Evolutionary conservation across 139 green algal genomes (phyloP).

Genomic region (Penium margaritaceum): DNA sequence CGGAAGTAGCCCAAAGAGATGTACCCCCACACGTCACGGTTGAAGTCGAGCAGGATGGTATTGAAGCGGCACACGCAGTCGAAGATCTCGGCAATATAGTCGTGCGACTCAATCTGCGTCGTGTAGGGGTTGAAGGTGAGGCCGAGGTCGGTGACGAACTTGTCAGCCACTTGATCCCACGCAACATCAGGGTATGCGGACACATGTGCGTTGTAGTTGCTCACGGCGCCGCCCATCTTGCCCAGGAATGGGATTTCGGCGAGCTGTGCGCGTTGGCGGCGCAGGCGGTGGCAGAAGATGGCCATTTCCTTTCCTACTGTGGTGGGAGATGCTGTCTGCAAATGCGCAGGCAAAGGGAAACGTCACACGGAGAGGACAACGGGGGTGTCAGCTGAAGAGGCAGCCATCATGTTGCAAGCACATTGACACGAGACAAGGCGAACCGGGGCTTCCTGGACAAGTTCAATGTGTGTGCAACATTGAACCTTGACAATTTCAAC

Average conservation of each 20-base stretch:
- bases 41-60: conserved; percentile 93
- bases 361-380: no score
- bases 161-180: conserved; percentile 69
- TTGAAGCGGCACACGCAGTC: conserved; percentile 82
- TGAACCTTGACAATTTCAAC: no score
- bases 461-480: no score
- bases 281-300: conserved; percentile 79
- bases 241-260: conserved; percentile 64
- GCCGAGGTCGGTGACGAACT: conserved; percentile 73
- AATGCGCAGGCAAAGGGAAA: not conserved
- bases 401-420: no score
- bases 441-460: no score
- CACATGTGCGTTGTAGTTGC: conserved; percentile 98
- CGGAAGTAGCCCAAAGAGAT: conserved; percentile 98
- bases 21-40: conserved; percentile 95
- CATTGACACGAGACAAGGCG: no score
- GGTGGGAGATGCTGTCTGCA: conserved; percentile 78
- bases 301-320: conserved; percentile 99
- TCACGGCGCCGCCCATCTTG: conserved; percentile 93
- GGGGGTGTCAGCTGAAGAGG: no score
- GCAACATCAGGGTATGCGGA: conserved; percentile 86
- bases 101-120: conserved; percentile 96
- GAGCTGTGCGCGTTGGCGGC: conserved; percentile 63
- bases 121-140: conserved; percentile 76
- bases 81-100: conserved; percentile 97